Conservation (phyloP, 257 asterid genomes). For the Avicennia marina region DNA sequence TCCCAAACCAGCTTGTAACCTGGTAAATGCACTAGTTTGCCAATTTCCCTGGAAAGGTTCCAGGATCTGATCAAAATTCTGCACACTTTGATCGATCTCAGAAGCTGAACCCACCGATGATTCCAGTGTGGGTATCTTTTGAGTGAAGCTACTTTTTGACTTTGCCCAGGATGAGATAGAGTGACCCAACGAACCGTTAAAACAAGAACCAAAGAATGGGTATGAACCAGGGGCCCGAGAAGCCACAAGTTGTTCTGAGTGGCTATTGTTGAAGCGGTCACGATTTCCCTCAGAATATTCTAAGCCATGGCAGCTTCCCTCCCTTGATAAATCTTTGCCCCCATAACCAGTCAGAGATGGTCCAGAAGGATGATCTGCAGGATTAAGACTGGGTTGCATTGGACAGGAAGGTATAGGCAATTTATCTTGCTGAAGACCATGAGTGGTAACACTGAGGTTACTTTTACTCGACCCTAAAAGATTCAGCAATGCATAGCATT, state of each 20-base stretch:
- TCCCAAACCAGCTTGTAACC: conserved; percentile 26
- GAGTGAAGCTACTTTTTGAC: conserved; percentile 46
- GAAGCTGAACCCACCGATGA: neutral
- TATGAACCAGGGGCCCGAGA: conserved; percentile 41
- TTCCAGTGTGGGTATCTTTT: conserved; percentile 18
- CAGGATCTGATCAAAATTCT: conserved; percentile 30
- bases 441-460: conserved; percentile 28
- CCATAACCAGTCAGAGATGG: conserved; percentile 31
- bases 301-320: conserved; percentile 21
- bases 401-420: conserved; percentile 34
- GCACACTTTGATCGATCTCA: conserved; percentile 16
- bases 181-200: conserved; percentile 47
- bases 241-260: conserved; percentile 37
- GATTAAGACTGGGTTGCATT: conserved; percentile 34
- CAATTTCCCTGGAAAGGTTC: conserved; percentile 46
- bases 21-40: conserved; percentile 35
- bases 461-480: conserved; percentile 48
- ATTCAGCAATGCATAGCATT: conserved; percentile 20
- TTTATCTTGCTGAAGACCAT: conserved; percentile 41
- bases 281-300: conserved; percentile 29
- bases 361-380: conserved; percentile 33
- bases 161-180: conserved; percentile 56
- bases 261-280: conserved; percentile 29
- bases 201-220: conserved; percentile 33
- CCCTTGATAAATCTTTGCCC: conserved; percentile 49